phyloP scores from a whole-genome alignment of 345 rosid species.

The Aurinia saxatilis region DNA sequence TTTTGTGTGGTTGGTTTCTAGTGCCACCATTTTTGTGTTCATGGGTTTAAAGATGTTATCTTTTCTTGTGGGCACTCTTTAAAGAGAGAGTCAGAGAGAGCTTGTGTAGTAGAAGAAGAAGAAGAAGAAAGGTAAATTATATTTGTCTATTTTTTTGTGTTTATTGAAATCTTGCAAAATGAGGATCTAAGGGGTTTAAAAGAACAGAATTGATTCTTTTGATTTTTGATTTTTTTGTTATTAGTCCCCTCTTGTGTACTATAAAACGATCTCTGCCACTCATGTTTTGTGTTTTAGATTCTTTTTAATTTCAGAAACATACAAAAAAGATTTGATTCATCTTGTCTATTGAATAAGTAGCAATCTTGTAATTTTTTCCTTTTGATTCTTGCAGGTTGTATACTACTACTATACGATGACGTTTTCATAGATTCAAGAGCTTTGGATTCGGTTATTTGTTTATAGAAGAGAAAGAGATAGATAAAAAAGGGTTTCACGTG shows the following conservation, averaged over 20 bases:
- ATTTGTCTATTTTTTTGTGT: background rate
- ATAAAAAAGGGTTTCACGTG: slow-evolving; percentile 25
- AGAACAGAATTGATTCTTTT: slow-evolving; percentile 1
- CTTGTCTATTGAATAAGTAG: slow-evolving; percentile 43
- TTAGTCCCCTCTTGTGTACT: background rate
- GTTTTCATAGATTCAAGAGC: slow-evolving; percentile 12
- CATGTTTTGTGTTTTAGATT: slow-evolving; percentile 28
- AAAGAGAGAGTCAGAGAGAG: no score
- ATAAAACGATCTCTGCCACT: slow-evolving; percentile 21
- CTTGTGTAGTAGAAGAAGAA: background rate
- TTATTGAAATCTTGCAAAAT: background rate
- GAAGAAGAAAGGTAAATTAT: background rate
- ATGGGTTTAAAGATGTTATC: no score
- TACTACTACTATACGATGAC: slow-evolving; percentile 14
- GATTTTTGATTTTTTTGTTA: background rate
- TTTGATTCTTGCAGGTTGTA: slow-evolving; percentile 25
- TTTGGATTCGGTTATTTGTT: slow-evolving; percentile 25
- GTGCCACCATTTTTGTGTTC: no score
- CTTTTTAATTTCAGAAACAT: slow-evolving; percentile 25
- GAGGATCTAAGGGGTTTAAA: background rate
- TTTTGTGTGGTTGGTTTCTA: slow-evolving; percentile 41
- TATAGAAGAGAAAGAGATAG: background rate
- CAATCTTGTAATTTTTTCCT: slow-evolving; percentile 32
- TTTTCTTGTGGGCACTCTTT: no score
- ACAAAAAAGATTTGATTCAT: slow-evolving; percentile 34